phyloP scores from a whole-genome alignment of 495 filamentous ascomycete species.

The Penicillium crystallinum region DNA sequence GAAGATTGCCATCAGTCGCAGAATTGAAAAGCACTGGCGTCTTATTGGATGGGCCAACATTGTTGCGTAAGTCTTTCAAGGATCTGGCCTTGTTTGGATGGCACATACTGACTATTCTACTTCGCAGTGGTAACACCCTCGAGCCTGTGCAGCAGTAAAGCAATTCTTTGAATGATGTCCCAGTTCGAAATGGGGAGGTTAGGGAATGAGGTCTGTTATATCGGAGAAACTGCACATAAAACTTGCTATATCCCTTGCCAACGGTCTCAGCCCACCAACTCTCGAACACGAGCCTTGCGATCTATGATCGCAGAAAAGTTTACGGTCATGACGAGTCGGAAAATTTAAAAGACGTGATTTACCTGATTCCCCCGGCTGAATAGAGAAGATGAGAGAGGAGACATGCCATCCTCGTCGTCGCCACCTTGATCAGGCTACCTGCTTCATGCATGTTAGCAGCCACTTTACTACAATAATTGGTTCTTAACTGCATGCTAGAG shows the following conservation, averaged over 20 bases:
- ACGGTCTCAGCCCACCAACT: conserved; percentile 7
- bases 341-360: conserved; percentile 29
- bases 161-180: conserved; percentile 14
- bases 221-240: conserved; percentile 3
- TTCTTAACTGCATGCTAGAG: not conserved
- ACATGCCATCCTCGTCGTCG: conserved; percentile 14
- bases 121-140: conserved; percentile 46
- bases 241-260: not conserved
- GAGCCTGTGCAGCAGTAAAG: conserved; percentile 48
- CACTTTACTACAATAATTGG: not conserved
- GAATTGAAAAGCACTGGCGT: conserved; percentile 99
- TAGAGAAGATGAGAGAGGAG: conserved; percentile 16
- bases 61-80: conserved; percentile 52
- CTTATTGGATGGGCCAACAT: conserved; percentile 97
- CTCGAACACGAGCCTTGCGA: conserved; percentile 16
- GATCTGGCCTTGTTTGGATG: not conserved
- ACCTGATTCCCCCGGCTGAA: conserved; percentile 29
- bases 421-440: conserved; percentile 7
- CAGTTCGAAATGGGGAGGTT: conserved; percentile 10
- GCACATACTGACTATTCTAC: conserved; percentile 14
- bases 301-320: conserved; percentile 24
- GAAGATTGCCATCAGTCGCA: conserved; percentile 92
- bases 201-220: conserved; percentile 5
- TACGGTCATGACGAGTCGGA: conserved; percentile 34
- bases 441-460: conserved; percentile 8